Conservation (phyloP, 2,329 filamentous ascomycete species). For the Ophiostoma tasmaniense region DNA sequence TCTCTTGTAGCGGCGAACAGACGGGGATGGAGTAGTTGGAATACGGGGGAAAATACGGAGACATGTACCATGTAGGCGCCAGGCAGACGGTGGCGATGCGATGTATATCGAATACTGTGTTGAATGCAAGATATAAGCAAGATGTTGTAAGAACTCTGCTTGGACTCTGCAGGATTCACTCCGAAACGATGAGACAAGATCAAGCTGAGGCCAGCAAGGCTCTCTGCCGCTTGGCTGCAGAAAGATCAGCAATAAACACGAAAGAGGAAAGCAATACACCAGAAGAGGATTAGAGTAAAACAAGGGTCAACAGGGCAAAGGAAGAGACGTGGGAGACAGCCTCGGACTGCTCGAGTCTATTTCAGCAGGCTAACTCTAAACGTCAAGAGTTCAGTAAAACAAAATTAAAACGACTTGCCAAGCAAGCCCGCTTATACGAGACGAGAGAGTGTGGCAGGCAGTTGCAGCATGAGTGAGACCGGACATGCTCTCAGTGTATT, state of each 20-base stretch:
- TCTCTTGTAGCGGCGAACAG: not conserved
- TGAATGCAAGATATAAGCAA: too few relatives aligned
- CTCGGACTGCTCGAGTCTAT: not conserved
- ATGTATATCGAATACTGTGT: not conserved
- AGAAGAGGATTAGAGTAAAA: not conserved
- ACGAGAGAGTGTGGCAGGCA: not conserved
- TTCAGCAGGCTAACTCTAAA: not conserved
- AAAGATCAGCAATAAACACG: not conserved
- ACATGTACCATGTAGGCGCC: not conserved
- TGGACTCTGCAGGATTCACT: not conserved
- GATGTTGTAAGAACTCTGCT: not conserved
- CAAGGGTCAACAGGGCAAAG: not conserved
- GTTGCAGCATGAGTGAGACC: not conserved
- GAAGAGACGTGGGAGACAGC: not conserved
- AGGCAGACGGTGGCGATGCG: not conserved
- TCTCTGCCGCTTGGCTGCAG: not conserved
- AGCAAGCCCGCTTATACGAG: constrained; percentile 1
- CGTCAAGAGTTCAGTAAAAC: not conserved
- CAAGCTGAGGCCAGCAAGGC: not conserved
- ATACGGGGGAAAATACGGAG: not conserved
- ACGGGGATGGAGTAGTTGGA: not conserved
- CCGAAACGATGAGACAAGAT: not conserved
- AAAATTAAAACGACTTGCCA: not conserved
- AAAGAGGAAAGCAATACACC: not conserved
- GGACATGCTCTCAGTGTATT: not conserved